Conservation (phyloP, 306 rosid genomes). For the Senna tora region DNA sequence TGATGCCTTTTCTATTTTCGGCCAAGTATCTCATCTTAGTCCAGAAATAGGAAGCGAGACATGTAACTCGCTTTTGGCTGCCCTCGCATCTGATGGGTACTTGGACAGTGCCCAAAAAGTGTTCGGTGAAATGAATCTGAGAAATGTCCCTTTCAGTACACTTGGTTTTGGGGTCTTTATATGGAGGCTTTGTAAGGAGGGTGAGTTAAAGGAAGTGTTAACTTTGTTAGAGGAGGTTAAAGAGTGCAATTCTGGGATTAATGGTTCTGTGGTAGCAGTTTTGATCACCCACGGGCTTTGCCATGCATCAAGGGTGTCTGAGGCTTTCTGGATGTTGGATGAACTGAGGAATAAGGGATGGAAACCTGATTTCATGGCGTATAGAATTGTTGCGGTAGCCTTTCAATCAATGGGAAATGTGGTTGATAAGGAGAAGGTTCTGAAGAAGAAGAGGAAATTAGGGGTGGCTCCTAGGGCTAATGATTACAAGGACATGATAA, state of each 20-base stretch:
- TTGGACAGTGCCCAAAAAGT: slow-evolving; percentile 57
- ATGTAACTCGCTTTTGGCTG: slow-evolving; percentile 73
- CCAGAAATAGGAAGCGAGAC: slow-evolving; percentile 51
- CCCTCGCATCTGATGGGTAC: slow-evolving; percentile 66
- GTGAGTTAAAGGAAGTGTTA: slow-evolving; percentile 49
- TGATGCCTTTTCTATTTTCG: slow-evolving; percentile 59
- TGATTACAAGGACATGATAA: slow-evolving; percentile 70
- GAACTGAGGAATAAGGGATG: slow-evolving; percentile 73
- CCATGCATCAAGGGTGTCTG: slow-evolving; percentile 52
- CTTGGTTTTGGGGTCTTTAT: slow-evolving; percentile 82
- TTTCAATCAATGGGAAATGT: slow-evolving; percentile 54
- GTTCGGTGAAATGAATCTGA: slow-evolving; percentile 64
- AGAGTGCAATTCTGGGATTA: slow-evolving; percentile 52
- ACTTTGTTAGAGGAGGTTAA: slow-evolving; percentile 56
- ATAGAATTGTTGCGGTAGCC: slow-evolving; percentile 70
- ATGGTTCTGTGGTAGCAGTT: slow-evolving; percentile 74
- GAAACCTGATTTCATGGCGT: slow-evolving; percentile 94
- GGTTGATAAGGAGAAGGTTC: slow-evolving; percentile 65
- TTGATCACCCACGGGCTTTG: slow-evolving; percentile 75
- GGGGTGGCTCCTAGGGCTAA: slow-evolving; percentile 83
- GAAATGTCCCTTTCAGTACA: slow-evolving; percentile 55
- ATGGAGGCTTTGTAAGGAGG: slow-evolving; percentile 58
- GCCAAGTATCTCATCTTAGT: slow-evolving; percentile 26
- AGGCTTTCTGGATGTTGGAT: slow-evolving; percentile 63
- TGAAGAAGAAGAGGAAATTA: slow-evolving; percentile 90